Conservation (phyloP, 2,329 filamentous ascomycete species). For the Claviceps digitariae region DNA sequence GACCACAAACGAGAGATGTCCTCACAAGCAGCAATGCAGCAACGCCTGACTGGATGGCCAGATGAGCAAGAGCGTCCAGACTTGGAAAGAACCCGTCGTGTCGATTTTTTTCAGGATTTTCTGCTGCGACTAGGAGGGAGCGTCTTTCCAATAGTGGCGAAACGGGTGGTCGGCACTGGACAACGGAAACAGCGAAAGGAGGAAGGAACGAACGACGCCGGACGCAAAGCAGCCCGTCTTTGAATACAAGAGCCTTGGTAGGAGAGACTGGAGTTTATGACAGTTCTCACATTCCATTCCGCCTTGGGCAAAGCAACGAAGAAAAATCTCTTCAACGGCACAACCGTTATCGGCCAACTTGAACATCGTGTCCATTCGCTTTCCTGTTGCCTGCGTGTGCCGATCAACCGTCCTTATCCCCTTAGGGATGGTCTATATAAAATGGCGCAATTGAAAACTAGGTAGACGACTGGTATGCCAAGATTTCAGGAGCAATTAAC, state of each 20-base stretch:
- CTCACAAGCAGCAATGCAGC: too few species aligned
- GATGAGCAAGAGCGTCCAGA: slow-evolving; percentile 1
- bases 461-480: not conserved
- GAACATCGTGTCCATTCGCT: not conserved
- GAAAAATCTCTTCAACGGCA: not conserved
- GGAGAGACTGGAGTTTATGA: not conserved
- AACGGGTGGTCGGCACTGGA: not conserved
- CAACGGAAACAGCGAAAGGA: not conserved
- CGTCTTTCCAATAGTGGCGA: not conserved
- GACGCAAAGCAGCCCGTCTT: not conserved
- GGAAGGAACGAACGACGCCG: not conserved
- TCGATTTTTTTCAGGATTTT: not conserved
- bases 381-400: not conserved
- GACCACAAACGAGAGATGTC: not conserved
- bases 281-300: not conserved
- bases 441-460: not conserved
- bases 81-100: not conserved
- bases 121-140: not conserved
- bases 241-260: not conserved
- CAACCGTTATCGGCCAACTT: not conserved
- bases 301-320: not conserved
- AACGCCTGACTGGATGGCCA: not conserved
- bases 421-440: not conserved
- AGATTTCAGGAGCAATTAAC: slow-evolving; percentile 1
- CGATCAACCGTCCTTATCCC: not conserved